A percentile compares a stretch with the other conserved stretches of the same genome.
Conservation (phyloP, 306 rosid genomes). For the Macrotyloma uniflorum region DNA sequence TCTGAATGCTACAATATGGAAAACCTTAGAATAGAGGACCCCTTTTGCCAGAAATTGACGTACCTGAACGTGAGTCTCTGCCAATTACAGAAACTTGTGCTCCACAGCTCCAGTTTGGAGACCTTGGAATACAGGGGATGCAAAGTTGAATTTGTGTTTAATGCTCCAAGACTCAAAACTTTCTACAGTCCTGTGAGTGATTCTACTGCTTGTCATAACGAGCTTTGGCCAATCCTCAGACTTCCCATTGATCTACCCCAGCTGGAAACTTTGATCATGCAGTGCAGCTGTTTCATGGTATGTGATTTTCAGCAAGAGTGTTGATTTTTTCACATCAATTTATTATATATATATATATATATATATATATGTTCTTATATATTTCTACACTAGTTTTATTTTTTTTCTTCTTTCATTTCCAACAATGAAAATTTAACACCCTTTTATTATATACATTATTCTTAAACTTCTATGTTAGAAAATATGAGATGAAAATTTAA, state of each 20-base stretch:
- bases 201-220: not conserved
- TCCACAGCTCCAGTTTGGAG: constrained; percentile 27
- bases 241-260: constrained; percentile 37
- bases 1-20: constrained; percentile 30
- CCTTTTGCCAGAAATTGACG: constrained; percentile 30
- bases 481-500: not conserved
- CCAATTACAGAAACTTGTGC: constrained; percentile 14
- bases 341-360: no score
- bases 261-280: constrained; percentile 34
- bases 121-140: constrained; percentile 43
- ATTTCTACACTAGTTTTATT: not conserved
- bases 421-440: not conserved
- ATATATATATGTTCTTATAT: no score
- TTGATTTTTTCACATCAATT: not conserved
- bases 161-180: constrained; percentile 30
- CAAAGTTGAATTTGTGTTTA: constrained; percentile 18
- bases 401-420: not conserved
- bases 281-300: constrained; percentile 35
- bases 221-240: constrained; percentile 3
- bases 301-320: not conserved
- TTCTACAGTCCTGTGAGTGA: constrained; percentile 9
- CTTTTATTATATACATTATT: not conserved
- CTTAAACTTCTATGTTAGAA: not conserved
- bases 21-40: constrained; percentile 9
- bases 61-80: constrained; percentile 43